Conservation (phyloP, 2,329 filamentous ascomycete species). For the Penicillium sp. region DNA sequence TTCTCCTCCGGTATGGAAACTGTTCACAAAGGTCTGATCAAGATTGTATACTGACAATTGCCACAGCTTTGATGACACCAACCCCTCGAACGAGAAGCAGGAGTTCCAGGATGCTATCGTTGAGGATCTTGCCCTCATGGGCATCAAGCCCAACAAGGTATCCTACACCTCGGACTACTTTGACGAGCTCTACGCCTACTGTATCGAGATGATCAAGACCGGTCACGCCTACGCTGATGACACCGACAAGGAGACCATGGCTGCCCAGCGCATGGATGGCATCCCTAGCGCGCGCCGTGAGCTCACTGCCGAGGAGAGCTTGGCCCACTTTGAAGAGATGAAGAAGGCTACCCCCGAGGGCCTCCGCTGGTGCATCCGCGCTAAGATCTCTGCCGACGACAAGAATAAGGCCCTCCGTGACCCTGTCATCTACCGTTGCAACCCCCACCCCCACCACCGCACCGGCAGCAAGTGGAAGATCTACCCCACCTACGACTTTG, state of each 20-base stretch:
- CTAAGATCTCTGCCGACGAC: conserved; percentile 88
- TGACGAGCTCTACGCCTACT: conserved; percentile 83
- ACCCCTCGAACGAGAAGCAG: conserved; percentile 95
- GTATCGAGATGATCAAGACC: conserved; percentile 78
- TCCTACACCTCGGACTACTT: conserved; percentile 97
- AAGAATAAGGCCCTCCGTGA: conserved; percentile 96
- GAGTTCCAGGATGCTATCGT: conserved; percentile 94
- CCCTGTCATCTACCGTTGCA: conserved; percentile 96
- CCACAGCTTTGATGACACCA: conserved; percentile 81
- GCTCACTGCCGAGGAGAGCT: conserved; percentile 75
- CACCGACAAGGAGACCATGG: conserved; percentile 86
- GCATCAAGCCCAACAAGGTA: conserved; percentile 82
- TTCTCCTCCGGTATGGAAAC: conserved; percentile 67
- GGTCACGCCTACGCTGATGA: conserved; percentile 94
- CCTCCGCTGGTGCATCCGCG: conserved; percentile 84
- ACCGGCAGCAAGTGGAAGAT: conserved; percentile 67
- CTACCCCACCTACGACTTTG: conserved; percentile 69
- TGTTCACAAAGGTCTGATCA: not conserved
- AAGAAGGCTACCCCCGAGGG: conserved; percentile 80
- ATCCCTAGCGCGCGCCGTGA: conserved; percentile 81
- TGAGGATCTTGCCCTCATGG: conserved; percentile 87
- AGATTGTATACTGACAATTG: not conserved
- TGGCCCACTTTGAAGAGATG: conserved; percentile 91
- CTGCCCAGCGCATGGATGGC: conserved; percentile 78
- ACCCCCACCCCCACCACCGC: conserved; percentile 64